Evolutionary conservation across 2,329 filamentous ascomycete genomes (phyloP).

Genomic region (Penicillium nordicum): DNA sequence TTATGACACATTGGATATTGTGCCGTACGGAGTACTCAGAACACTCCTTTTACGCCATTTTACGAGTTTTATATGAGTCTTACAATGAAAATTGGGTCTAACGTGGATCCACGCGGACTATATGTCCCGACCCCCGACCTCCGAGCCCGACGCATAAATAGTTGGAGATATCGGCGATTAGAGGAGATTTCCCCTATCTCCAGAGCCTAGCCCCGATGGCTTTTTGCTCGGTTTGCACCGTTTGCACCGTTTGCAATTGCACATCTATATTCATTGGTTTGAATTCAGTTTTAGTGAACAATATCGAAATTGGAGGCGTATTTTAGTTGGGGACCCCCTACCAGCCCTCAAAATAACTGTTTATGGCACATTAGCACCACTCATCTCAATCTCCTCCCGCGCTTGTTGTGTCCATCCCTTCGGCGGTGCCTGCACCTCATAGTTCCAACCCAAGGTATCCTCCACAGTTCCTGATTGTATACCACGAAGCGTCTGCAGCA

Average conservation of each 20-base stretch:
- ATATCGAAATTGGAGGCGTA: too few species aligned
- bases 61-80: not conserved
- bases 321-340: not conserved
- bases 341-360: too few species aligned
- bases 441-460: constrained; percentile 73
- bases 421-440: constrained; percentile 36
- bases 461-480: constrained; percentile 78
- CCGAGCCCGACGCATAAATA: not conserved
- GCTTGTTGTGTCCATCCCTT: constrained; percentile 29
- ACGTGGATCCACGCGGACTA: too few species aligned
- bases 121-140: not conserved
- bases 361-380: constrained; percentile 30
- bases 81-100: not conserved
- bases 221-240: not conserved
- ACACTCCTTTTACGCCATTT: too few species aligned
- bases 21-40: too few species aligned
- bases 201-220: not conserved
- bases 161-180: not conserved
- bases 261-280: too few species aligned
- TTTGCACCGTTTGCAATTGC: not conserved
- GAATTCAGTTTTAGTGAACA: not conserved
- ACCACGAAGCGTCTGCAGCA: constrained; percentile 73
- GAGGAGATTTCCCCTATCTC: not conserved
- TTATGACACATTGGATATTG: too few species aligned
- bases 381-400: constrained; percentile 15